phyloP scores from a whole-genome alignment of 306 rosid species.

The Sicyos edulis region DNA sequence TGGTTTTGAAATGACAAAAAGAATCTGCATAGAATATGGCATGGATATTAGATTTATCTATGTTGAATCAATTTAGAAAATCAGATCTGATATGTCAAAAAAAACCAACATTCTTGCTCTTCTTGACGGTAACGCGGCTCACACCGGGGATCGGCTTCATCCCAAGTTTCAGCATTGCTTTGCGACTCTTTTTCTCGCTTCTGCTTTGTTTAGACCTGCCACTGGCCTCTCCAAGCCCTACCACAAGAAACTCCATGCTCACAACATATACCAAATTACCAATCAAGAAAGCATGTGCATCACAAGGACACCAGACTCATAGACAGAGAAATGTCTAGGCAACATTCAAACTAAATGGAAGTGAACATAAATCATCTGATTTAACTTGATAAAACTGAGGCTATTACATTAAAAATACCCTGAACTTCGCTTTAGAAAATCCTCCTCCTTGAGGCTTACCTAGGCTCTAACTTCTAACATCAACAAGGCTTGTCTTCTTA shows the following conservation, averaged over 20 bases:
- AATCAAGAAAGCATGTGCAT: neutral
- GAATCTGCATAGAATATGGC: constrained; percentile 34
- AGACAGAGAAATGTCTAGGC: neutral
- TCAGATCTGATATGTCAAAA: neutral
- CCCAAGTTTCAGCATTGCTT: constrained; percentile 87
- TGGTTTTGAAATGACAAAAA: constrained; percentile 81
- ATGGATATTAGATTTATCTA: neutral
- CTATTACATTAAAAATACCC: too few relatives aligned
- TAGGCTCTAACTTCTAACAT: too few relatives aligned
- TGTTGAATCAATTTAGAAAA: neutral
- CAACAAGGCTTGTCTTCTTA: too few relatives aligned
- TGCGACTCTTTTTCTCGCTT: constrained; percentile 87
- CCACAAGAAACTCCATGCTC: neutral
- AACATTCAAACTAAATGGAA: neutral
- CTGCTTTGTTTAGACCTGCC: constrained; percentile 87
- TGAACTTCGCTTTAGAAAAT: too few relatives aligned
- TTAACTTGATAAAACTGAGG: neutral
- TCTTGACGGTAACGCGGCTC: constrained; percentile 77
- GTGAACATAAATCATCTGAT: neutral
- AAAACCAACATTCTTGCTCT: constrained; percentile 76
- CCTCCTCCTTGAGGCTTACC: too few relatives aligned
- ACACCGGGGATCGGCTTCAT: constrained; percentile 80
- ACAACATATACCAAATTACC: neutral
- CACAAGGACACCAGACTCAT: neutral
- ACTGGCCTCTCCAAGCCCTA: constrained; percentile 49